These are phyloP conservation scores for Melanogaster broomeanus DNA, from an alignment of 768 basidiomycete genomes.

Conservation along the genomic window DNA sequence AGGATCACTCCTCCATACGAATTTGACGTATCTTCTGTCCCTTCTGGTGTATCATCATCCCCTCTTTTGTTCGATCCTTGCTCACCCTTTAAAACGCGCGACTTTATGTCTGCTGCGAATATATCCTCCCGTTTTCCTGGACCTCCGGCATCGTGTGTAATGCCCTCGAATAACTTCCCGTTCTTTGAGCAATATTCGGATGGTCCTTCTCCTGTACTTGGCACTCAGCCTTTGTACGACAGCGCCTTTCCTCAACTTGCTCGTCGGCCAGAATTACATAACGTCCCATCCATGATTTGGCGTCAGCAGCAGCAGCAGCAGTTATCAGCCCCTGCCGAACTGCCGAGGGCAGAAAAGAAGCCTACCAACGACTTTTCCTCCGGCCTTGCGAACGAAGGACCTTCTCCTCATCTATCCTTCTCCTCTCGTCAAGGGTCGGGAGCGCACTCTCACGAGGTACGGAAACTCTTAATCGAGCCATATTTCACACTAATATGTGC, in stretches of 20 bases:
- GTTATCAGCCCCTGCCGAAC: constrained; percentile 37
- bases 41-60: constrained; percentile 33
- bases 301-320: constrained; percentile 34
- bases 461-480: constrained; percentile 14
- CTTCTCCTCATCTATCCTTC: constrained; percentile 26
- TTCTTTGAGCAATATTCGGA: constrained; percentile 60
- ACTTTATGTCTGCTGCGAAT: constrained; percentile 27
- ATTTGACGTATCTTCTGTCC: constrained; percentile 35
- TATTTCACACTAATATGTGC: constrained; percentile 17
- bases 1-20: constrained; percentile 57
- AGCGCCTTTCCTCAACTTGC: constrained; percentile 30
- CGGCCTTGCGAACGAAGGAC: constrained; percentile 27
- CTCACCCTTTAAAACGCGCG: constrained; percentile 34
- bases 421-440: constrained; percentile 26
- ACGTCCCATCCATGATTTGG: constrained; percentile 17
- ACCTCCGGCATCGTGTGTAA: constrained; percentile 9
- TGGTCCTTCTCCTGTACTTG: constrained; percentile 37
- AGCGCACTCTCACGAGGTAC: constrained; percentile 53
- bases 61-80: constrained; percentile 49
- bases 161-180: constrained; percentile 35
- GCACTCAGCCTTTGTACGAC: constrained; percentile 36
- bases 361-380: constrained; percentile 22
- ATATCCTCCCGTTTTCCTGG: constrained; percentile 28
- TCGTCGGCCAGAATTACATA: constrained; percentile 17
- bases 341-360: constrained; percentile 43